phyloP scores from a whole-genome alignment of 768 basidiomycete genomes.

The Leccinum subtestaceum region DNA sequence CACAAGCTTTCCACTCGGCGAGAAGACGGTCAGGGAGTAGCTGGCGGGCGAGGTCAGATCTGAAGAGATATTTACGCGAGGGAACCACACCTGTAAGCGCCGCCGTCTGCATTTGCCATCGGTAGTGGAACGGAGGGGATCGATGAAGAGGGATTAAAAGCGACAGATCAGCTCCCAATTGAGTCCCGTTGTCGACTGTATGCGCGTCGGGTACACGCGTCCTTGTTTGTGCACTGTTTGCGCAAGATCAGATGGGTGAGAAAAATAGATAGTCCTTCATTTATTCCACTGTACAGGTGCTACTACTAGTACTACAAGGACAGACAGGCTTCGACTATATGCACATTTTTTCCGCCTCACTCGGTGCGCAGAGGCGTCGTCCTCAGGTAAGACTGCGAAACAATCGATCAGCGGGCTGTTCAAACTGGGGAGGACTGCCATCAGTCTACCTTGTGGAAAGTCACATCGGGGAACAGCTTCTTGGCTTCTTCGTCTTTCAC shows the following conservation, averaged over 20 bases:
- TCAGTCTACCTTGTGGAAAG: constrained; percentile 66
- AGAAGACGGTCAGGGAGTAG: constrained; percentile 99
- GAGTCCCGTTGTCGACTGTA: constrained; percentile 11
- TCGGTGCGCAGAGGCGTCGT: constrained; percentile 54
- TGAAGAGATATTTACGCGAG: constrained; percentile 18
- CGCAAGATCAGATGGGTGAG: constrained; percentile 16
- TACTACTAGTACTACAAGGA: not conserved
- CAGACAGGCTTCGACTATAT: not conserved
- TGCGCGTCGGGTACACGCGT: constrained; percentile 32
- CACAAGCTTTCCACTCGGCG: constrained; percentile 96
- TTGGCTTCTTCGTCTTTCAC: constrained; percentile 88
- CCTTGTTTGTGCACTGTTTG: constrained; percentile 26
- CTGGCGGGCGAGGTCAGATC: constrained; percentile 41
- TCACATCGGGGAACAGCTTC: constrained; percentile 83
- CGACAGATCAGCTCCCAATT: constrained; percentile 11
- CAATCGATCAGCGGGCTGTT: not conserved
- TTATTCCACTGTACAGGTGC: not conserved
- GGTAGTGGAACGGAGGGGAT: constrained; percentile 19
- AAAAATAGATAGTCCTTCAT: constrained; percentile 5
- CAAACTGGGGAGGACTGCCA: not conserved
- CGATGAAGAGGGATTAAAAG: constrained; percentile 20
- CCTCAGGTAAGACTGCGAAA: constrained; percentile 65
- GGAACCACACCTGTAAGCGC: constrained; percentile 63
- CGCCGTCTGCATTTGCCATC: constrained; percentile 82
- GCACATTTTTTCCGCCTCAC: constrained; percentile 9